Conservation (phyloP, 2,329 filamentous ascomycete genomes). For the Fusarium cyanostomum region DNA sequence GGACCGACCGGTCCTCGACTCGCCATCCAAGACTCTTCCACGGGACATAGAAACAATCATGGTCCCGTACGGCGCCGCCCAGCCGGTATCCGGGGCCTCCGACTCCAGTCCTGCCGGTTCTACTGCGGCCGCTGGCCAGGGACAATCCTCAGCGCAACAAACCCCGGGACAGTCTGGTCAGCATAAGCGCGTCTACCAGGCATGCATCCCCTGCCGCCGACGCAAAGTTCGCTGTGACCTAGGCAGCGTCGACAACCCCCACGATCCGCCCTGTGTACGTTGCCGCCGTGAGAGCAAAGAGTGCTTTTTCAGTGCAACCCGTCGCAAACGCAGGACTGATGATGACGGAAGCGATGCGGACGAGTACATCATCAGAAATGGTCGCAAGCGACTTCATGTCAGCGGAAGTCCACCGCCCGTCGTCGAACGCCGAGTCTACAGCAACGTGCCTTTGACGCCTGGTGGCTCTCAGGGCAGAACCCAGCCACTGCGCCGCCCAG, state of each 20-base stretch:
- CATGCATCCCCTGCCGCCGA: slow-evolving; percentile 69
- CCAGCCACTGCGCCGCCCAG: slow-evolving; percentile 73
- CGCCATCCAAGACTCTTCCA: slow-evolving; percentile 4
- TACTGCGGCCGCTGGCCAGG: slow-evolving; percentile 28
- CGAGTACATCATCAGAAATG: slow-evolving; percentile 78
- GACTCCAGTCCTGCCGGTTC: slow-evolving; percentile 42
- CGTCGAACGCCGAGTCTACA: slow-evolving; percentile 58
- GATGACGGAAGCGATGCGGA: slow-evolving; percentile 63
- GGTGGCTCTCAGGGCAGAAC: slow-evolving; percentile 72
- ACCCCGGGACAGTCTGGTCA: slow-evolving; percentile 46
- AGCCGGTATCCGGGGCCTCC: slow-evolving; percentile 34
- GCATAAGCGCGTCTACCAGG: slow-evolving; percentile 71
- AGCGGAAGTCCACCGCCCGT: slow-evolving; percentile 56
- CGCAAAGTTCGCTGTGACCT: slow-evolving; percentile 71
- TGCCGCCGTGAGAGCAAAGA: slow-evolving; percentile 96
- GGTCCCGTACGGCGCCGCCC: slow-evolving; percentile 40
- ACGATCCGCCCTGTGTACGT: slow-evolving; percentile 91
- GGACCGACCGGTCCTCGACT: slow-evolving; percentile 10
- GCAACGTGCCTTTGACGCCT: slow-evolving; percentile 67
- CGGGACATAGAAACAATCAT: slow-evolving; percentile 18
- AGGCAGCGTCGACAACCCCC: slow-evolving; percentile 87
- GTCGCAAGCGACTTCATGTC: slow-evolving; percentile 71
- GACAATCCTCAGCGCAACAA: slow-evolving; percentile 33
- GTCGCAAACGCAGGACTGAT: slow-evolving; percentile 86
- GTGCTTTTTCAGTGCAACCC: slow-evolving; percentile 95